A percentile compares a stretch with the other conserved stretches of the same genome.
These are phyloP conservation scores for Allium cepa DNA, from an alignment of 106 monocot species.

Conservation along the genomic window DNA sequence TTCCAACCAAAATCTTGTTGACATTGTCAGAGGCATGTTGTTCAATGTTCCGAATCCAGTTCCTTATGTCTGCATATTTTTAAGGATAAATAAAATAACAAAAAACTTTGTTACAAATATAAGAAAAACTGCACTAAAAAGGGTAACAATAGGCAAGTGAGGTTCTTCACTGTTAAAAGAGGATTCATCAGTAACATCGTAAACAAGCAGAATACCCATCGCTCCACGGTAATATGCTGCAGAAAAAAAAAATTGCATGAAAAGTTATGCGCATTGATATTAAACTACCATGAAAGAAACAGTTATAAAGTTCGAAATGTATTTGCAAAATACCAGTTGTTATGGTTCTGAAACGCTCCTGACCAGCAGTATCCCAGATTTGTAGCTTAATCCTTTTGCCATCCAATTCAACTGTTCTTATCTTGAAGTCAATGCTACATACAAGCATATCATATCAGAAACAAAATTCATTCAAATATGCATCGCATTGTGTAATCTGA, in stretches of 20 bases:
- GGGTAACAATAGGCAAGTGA: neutral
- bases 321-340: slow-evolving; percentile 35
- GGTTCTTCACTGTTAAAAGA: slow-evolving; percentile 83
- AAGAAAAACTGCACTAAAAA: neutral
- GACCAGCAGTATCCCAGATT: slow-evolving; percentile 81
- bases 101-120: neutral
- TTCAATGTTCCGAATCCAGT: slow-evolving; percentile 97
- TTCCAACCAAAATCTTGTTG: slow-evolving; percentile 95
- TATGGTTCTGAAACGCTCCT: slow-evolving; percentile 64
- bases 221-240: slow-evolving; percentile 97
- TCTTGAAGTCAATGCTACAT: slow-evolving; percentile 71
- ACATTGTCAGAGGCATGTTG: slow-evolving; percentile 98
- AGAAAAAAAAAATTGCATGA: neutral
- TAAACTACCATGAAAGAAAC: neutral
- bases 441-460: slow-evolving; percentile 8
- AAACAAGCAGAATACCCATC: slow-evolving; percentile 98
- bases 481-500: neutral
- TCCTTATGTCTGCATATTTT: slow-evolving; percentile 70
- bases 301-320: neutral
- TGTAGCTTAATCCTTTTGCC: slow-evolving; percentile 73
- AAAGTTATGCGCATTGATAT: neutral
- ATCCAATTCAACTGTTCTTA: slow-evolving; percentile 74
- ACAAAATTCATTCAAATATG: neutral
- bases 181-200: slow-evolving; percentile 97
- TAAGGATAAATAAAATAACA: neutral